phyloP scores from a whole-genome alignment of 169 alveolate genomes.

The Hepatocystis sp. region DNA sequence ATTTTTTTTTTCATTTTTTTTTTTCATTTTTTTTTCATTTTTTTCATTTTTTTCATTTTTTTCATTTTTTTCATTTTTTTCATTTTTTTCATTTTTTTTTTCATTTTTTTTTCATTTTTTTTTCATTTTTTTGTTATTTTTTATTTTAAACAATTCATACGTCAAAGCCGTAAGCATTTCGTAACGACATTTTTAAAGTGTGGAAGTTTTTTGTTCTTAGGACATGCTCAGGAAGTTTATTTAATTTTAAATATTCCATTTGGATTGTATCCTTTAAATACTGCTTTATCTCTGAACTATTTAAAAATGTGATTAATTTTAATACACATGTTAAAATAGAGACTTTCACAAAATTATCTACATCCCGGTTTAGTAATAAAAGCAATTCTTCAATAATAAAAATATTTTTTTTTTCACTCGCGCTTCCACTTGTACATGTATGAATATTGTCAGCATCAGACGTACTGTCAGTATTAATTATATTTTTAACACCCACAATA shows the following conservation, averaged over 20 bases:
- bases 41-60: too few relatives aligned
- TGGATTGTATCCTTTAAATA: constrained; percentile 3
- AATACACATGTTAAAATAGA: constrained; percentile 28
- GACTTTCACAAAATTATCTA: constrained; percentile 27
- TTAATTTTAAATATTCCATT: constrained; percentile 20
- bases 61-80: background rate
- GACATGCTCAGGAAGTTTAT: too few relatives aligned
- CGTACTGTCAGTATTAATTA: background rate
- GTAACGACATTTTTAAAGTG: too few relatives aligned
- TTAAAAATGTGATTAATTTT: constrained; percentile 23
- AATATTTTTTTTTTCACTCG: constrained; percentile 26
- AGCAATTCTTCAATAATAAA: constrained; percentile 57
- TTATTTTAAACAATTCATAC: too few relatives aligned
- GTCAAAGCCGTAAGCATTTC: too few relatives aligned
- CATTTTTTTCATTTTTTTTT: background rate
- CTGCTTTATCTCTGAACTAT: constrained; percentile 14
- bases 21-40: too few relatives aligned
- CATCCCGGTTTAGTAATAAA: constrained; percentile 19
- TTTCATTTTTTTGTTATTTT: too few relatives aligned
- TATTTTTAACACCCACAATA: too few relatives aligned
- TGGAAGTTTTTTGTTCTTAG: too few relatives aligned
- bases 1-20: too few relatives aligned
- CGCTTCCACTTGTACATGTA: background rate
- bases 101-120: too few relatives aligned
- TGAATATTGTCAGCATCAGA: background rate